A percentile compares a stretch with the other conserved stretches of the same genome.
phyloP scores from a whole-genome alignment of 1,139 yeast species.

The Ashbya aceris region DNA sequence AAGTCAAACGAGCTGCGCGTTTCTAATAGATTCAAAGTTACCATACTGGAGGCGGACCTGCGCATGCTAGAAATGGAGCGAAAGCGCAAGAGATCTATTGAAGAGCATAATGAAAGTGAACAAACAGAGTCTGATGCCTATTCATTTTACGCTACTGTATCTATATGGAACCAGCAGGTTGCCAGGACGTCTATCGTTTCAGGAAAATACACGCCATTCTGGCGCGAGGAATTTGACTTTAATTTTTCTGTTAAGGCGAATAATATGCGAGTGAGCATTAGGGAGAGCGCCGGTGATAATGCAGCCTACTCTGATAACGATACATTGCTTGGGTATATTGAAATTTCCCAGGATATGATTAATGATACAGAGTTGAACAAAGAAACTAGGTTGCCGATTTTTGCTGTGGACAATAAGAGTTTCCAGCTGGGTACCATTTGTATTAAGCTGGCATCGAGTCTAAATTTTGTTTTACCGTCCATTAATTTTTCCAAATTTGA shows the following conservation, averaged over 20 bases:
- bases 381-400: constrained; percentile 31
- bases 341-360: constrained; percentile 47
- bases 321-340: constrained; percentile 43
- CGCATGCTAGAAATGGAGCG: constrained; percentile 8
- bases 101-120: background rate
- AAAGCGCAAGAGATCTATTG: too few species aligned
- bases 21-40: constrained; percentile 44
- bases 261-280: constrained; percentile 44
- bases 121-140: constrained; percentile 11
- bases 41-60: constrained; percentile 62
- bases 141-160: constrained; percentile 51
- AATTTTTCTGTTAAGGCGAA: constrained; percentile 49
- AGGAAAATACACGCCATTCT: constrained; percentile 46
- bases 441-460: constrained; percentile 44
- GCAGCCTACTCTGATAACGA: constrained; percentile 20
- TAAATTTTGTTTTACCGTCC: constrained; percentile 54
- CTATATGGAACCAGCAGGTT: constrained; percentile 63
- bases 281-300: constrained; percentile 29
- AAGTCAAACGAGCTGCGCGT: constrained; percentile 35
- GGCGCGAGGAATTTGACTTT: constrained; percentile 59
- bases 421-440: constrained; percentile 48
- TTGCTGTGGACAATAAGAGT: constrained; percentile 17
- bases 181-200: constrained; percentile 55
- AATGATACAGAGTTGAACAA: constrained; percentile 24
- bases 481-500: constrained; percentile 52